Evolutionary conservation across 495 filamentous ascomycete genomes (phyloP), one percentile per base, ranked within the genome.

Genomic region (Neurospora hispaniola): DNA sequence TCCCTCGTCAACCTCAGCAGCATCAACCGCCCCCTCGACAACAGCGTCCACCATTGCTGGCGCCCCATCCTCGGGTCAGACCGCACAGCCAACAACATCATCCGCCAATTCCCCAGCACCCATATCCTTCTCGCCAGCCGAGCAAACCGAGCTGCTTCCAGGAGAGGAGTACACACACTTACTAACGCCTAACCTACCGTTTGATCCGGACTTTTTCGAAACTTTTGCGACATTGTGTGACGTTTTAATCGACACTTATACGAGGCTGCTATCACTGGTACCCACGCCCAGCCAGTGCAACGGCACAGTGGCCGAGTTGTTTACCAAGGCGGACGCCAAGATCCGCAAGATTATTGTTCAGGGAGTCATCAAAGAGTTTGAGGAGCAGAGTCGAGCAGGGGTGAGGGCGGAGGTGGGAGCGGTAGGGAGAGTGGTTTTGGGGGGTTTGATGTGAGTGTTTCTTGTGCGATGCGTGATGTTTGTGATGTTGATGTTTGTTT

Each of bases 211-310:
- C 81, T 99, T 97, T 78, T 96, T 94, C 80, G 93, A 97, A 82
- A 96, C 93, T 0, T 98, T 98, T 81, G 91, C 94, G n/a, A 98
- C 96, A 10, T 85, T 99, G 35, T 98, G 96, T 82, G 96, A 99
- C 80, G 92, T 96, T 3, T 82, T 99, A 72, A 96, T 97, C 75
- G 96, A 98, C 76, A 92, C 89, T 76, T 99, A 99, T 81, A 89
- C 89, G 69, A 87, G 90, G 42, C 88, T 98, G 27, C 83, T 95
- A 77, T 83, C 81, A 27, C 84, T 98, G 69, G 84, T 98, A 48
- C 84, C 89, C 39, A 86, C 87, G 1, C 89, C 94, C 3, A 79
- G 82, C 23, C 84, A 89, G 59, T 93, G 93, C 72, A 81, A 78
- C 9, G 84, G 87, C 5, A 81, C 82, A 6, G 88, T 97, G 0